A percentile compares a stretch with the other conserved stretches of the same genome.
These are phyloP conservation scores for Globisporangium apiculatum DNA, from an alignment of 352 stramenopile species.

Conservation along the genomic window DNA sequence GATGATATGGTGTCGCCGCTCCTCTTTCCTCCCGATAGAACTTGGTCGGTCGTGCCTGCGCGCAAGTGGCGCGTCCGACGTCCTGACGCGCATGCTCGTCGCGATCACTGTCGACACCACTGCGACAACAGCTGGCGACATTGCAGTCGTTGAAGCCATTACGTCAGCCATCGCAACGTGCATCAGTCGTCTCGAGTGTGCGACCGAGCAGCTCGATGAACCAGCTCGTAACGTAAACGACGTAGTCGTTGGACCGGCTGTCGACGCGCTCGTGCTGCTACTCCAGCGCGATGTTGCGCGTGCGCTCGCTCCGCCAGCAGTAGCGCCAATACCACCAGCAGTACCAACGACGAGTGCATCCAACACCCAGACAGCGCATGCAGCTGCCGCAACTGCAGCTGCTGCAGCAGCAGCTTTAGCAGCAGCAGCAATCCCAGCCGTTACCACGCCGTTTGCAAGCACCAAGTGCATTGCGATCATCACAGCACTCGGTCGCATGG, in stretches of 20 bases:
- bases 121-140: slow-evolving; percentile 13
- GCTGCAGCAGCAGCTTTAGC: slow-evolving; percentile 13
- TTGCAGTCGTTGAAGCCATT: slow-evolving; percentile 19
- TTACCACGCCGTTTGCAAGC: slow-evolving; percentile 16
- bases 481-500: slow-evolving; percentile 41
- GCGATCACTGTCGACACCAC: not conserved
- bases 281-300: slow-evolving; percentile 30
- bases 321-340: slow-evolving; percentile 8
- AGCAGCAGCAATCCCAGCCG: not conserved
- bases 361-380: too few species aligned
- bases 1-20: not conserved
- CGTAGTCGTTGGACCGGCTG: slow-evolving; percentile 11
- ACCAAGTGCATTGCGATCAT: slow-evolving; percentile 26
- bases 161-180: slow-evolving; percentile 26
- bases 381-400: slow-evolving; percentile 9
- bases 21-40: not conserved
- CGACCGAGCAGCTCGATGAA: slow-evolving; percentile 13
- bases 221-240: slow-evolving; percentile 5
- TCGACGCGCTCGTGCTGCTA: slow-evolving; percentile 31
- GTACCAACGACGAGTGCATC: slow-evolving; percentile 10
- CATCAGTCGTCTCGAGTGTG: slow-evolving; percentile 32
- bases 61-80: not conserved
- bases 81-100: slow-evolving; percentile 15
- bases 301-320: slow-evolving; percentile 11
- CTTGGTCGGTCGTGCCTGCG: slow-evolving; percentile 11